phyloP scores from a whole-genome alignment of 148 eudicot species.

The Heliamphora exappendiculata region DNA sequence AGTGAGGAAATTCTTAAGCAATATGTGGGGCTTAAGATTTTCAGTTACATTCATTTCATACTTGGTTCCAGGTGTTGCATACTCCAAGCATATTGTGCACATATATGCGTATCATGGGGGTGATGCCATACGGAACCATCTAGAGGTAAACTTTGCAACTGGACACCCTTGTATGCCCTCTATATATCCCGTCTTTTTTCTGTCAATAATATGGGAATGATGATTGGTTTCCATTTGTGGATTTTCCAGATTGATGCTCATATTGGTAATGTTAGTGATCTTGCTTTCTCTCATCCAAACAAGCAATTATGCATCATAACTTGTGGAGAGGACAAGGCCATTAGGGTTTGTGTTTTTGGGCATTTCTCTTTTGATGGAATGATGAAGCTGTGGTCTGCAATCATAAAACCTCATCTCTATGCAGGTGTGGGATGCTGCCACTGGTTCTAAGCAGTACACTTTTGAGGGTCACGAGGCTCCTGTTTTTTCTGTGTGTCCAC shows the following conservation, averaged over 20 bases:
- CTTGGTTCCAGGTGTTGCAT: slow-evolving; percentile 52
- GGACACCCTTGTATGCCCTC: not conserved
- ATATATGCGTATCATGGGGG: slow-evolving; percentile 40
- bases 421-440: slow-evolving; percentile 58
- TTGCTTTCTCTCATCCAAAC: slow-evolving; percentile 48
- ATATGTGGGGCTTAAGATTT: not conserved
- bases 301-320: slow-evolving; percentile 49
- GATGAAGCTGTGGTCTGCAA: not conserved
- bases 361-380: not conserved
- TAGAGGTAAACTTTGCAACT: slow-evolving; percentile 36
- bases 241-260: slow-evolving; percentile 61
- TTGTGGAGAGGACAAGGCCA: slow-evolving; percentile 66
- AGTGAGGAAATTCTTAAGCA: not conserved
- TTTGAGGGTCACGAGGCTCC: slow-evolving; percentile 67
- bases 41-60: slow-evolving; percentile 1
- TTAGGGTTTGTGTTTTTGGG: slow-evolving; percentile 38
- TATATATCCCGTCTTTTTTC: not conserved
- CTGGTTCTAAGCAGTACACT: slow-evolving; percentile 38
- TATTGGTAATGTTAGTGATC: slow-evolving; percentile 50
- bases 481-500: slow-evolving; percentile 63
- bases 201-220: not conserved
- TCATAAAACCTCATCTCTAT: slow-evolving; percentile 14
- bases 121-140: slow-evolving; percentile 42
- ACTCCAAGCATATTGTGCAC: slow-evolving; percentile 62
- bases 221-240: not conserved